Evolutionary conservation across 805 yeast species (phyloP).

Genomic region (Candida easanensis): DNA sequence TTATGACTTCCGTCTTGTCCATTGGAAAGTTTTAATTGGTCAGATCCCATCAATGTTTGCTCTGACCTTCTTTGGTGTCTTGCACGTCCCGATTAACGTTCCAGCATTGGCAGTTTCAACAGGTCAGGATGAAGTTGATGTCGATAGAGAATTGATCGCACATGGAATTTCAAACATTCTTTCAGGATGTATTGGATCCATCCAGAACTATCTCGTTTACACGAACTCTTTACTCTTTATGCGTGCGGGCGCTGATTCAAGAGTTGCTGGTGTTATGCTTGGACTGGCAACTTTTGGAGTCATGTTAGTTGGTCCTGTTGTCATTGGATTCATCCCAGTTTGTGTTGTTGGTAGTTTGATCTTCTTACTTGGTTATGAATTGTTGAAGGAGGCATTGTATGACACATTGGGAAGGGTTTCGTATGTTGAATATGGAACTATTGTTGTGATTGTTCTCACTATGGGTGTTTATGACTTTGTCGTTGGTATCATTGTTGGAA

Average conservation of each 20-base stretch:
- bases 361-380: constrained; percentile 85
- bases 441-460: constrained; percentile 79
- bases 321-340: constrained; percentile 92
- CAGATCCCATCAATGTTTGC: constrained; percentile 95
- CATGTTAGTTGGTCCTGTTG: constrained; percentile 85
- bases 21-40: constrained; percentile 64
- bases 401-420: constrained; percentile 81
- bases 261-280: constrained; percentile 85
- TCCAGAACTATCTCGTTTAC: constrained; percentile 92
- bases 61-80: constrained; percentile 88
- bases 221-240: constrained; percentile 91
- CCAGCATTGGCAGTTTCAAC: constrained; percentile 94
- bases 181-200: constrained; percentile 81
- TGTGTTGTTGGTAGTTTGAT: constrained; percentile 95
- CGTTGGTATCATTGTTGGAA: constrained; percentile 86
- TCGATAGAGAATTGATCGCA: constrained; percentile 89
- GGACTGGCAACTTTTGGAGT: constrained; percentile 78
- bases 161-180: constrained; percentile 89
- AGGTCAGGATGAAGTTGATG: constrained; percentile 79
- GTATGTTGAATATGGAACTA: constrained; percentile 78
- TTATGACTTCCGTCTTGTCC: constrained; percentile 68
- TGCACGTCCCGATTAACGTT: constrained; percentile 96
- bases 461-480: constrained; percentile 98
- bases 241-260: constrained; percentile 89
- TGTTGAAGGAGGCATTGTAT: constrained; percentile 77